Base-by-base conservation (phyloP, 164 flowering plant genomes). In the Stephania japonica region DNA sequence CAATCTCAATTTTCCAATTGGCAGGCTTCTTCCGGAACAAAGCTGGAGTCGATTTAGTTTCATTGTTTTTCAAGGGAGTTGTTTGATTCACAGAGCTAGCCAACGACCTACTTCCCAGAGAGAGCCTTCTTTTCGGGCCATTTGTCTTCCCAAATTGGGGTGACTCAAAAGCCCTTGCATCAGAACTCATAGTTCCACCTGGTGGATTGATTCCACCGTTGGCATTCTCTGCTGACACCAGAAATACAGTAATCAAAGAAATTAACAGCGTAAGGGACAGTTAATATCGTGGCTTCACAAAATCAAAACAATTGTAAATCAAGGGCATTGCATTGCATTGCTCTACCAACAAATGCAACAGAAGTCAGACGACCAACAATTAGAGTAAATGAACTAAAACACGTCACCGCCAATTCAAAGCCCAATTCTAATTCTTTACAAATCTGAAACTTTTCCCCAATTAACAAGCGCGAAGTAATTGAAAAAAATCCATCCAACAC, bases 1-100 rank as follows among this genome's bases (percentile, higher is more conserved):
- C 56, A 76, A 86, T 75, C 79, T 89, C 91, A 77, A 81, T 72
- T 78, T 86, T 85, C 92, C 83, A 77, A 68, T 87, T 76, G 16
- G 83, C 67, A 16, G 84, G 82, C 73, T 85, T 89, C 77, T 85
- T 88, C 38, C 78, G 76, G n/a, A 80, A 75, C 72, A 79, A 59
- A 50, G 85, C 73, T 21, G 84, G 80, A 67, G 78, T 82, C 24
- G 74, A 76, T 77, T 83, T 86, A 74, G 69, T 83, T 26, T 81
- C 83, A 59, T 72, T 76, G 71, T 68, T 76, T 73, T 82, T 84
- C 43, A 81, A 59, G 71, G 85, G 78, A 75, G 79, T 82, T 78
- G 84, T 89, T 73, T 82, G 87, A 73, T 85, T 79, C 2, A 42
- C 74, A 14, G 65, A 63, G 7, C 85, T 81, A 6, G 80, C 81